These are phyloP conservation scores for Alternaria infectoria DNA, from an alignment of 2,329 filamentous ascomycete species.

Conservation along the genomic window DNA sequence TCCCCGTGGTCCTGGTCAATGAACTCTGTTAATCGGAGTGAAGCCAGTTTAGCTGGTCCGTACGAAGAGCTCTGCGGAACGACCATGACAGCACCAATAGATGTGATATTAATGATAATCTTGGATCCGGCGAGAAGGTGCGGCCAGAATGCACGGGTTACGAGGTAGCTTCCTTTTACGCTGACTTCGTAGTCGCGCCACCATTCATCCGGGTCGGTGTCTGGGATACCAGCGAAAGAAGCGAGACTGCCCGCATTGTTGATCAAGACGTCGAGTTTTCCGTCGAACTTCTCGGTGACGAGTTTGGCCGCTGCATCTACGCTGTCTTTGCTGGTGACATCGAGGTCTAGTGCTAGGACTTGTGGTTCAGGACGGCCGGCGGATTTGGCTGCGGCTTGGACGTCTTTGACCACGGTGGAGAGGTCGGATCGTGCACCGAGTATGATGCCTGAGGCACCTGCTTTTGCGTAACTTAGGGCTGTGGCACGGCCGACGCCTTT, in stretches of 20 bases:
- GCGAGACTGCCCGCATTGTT: conserved; percentile 56
- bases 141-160: conserved; percentile 54
- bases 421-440: conserved; percentile 59
- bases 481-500: conserved; percentile 61
- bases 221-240: conserved; percentile 32
- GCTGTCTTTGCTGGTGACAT: conserved; percentile 51
- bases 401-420: conserved; percentile 39
- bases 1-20: conserved; percentile 50
- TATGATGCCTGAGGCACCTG: conserved; percentile 61
- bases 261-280: conserved; percentile 53
- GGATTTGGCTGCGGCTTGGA: conserved; percentile 44
- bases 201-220: conserved; percentile 49
- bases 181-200: conserved; percentile 58
- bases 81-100: conserved; percentile 48
- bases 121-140: conserved; percentile 44
- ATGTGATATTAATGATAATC: conserved; percentile 55
- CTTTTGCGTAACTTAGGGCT: conserved; percentile 61
- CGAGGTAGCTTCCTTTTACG: conserved; percentile 55
- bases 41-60: conserved; percentile 57
- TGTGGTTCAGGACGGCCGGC: conserved; percentile 44
- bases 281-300: conserved; percentile 29
- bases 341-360: conserved; percentile 52
- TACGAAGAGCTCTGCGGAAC: conserved; percentile 45
- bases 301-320: conserved; percentile 46
- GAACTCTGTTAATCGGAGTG: conserved; percentile 59